A percentile compares a stretch with the other conserved stretches of the same genome.
Evolutionary conservation across 2,329 filamentous ascomycete genomes (phyloP).

Genomic region (Aschersonia sp.): DNA sequence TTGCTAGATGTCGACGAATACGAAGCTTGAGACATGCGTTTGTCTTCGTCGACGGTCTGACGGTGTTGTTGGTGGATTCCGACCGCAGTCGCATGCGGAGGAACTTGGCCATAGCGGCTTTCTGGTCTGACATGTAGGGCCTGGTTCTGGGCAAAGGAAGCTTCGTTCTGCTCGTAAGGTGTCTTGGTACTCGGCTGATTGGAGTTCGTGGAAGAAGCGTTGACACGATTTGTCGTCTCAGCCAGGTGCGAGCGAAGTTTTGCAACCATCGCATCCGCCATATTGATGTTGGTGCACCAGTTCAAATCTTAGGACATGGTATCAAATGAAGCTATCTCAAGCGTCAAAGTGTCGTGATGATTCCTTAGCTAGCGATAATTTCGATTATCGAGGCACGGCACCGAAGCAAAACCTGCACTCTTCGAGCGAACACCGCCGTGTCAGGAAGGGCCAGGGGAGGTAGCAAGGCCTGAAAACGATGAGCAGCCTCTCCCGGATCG

Average conservation of each 20-base stretch:
- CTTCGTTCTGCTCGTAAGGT: constrained; percentile 11
- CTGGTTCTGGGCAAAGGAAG: constrained; percentile 3
- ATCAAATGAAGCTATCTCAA: constrained; percentile 7
- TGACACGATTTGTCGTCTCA: constrained; percentile 32
- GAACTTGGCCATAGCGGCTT: neutral
- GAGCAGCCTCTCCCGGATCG: neutral
- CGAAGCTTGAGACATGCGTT: constrained; percentile 25
- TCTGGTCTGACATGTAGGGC: constrained; percentile 1
- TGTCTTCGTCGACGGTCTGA: constrained; percentile 17
- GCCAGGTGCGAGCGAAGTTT: constrained; percentile 25
- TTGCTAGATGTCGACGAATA: constrained; percentile 24
- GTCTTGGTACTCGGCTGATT: constrained; percentile 15
- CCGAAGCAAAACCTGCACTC: neutral
- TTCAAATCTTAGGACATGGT: constrained; percentile 20
- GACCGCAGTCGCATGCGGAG: neutral
- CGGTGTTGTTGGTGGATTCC: constrained; percentile 7
- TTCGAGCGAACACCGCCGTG: neutral
- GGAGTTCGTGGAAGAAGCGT: constrained; percentile 19
- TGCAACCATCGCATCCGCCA: constrained; percentile 17
- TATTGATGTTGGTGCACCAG: constrained; percentile 8
- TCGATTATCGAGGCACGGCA: neutral
- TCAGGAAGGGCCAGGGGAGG: neutral
- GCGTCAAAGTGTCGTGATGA: neutral
- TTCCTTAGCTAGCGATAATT: neutral
- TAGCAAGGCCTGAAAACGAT: neutral